These are phyloP conservation scores for Phytophthora gonapodyides DNA, from an alignment of 352 stramenopile genomes.

Conservation along the genomic window DNA sequence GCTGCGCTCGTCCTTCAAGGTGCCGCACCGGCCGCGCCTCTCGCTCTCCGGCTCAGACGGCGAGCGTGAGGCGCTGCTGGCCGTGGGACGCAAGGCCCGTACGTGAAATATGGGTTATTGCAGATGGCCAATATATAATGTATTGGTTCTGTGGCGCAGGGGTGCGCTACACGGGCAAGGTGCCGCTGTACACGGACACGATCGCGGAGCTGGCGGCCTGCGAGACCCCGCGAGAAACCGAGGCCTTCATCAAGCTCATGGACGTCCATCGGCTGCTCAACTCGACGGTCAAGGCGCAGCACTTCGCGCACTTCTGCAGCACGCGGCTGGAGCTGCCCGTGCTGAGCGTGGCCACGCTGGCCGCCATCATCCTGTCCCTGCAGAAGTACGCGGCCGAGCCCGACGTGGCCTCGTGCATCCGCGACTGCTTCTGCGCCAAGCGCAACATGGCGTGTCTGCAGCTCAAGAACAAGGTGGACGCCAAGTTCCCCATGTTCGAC, in stretches of 20 bases:
- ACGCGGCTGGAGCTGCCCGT: conserved; percentile 42
- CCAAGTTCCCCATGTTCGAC: conserved; percentile 67
- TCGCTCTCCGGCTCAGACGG: conserved; percentile 42
- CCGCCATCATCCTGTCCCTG: conserved; percentile 57
- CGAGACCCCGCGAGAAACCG: conserved; percentile 47
- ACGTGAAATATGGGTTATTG: conserved; percentile 7
- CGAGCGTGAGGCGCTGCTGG: conserved; percentile 61
- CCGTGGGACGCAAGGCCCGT: conserved; percentile 45
- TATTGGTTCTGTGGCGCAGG: conserved; percentile 20
- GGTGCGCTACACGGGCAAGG: conserved; percentile 61
- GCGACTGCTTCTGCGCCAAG: conserved; percentile 59
- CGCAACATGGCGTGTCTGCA: conserved; percentile 46
- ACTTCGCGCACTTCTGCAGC: conserved; percentile 67
- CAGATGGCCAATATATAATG: background rate
- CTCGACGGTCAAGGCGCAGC: conserved; percentile 73
- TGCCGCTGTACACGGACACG: conserved; percentile 72
- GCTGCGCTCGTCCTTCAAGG: conserved; percentile 65
- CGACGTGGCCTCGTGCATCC: conserved; percentile 58
- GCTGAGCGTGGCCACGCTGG: conserved; percentile 46
- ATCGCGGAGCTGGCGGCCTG: conserved; percentile 53
- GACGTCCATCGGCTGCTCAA: conserved; percentile 61
- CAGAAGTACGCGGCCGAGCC: conserved; percentile 56
- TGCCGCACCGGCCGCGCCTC: conserved; percentile 30
- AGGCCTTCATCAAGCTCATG: conserved; percentile 67
- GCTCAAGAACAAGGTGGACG: conserved; percentile 76